A percentile compares a stretch with the other conserved stretches of the same genome.
phyloP scores from a whole-genome alignment of 345 rosid genomes.

The Syzygium aqueum region DNA sequence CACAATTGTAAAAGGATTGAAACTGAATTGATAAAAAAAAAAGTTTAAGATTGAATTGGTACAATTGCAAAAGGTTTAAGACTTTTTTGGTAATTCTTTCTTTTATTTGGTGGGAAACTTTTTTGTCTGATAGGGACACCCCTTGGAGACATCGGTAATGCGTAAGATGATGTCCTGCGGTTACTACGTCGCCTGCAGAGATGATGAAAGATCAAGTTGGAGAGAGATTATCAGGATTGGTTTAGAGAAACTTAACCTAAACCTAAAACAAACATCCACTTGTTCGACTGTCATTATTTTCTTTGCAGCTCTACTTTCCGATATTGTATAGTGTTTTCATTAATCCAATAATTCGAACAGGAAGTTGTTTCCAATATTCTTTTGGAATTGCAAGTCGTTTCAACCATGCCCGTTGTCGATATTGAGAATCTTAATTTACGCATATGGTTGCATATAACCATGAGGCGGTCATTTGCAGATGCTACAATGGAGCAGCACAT shows the following conservation, averaged over 20 bases:
- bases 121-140: background rate
- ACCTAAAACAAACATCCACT: background rate
- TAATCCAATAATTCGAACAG: background rate
- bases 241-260: background rate
- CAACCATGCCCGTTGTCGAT: background rate
- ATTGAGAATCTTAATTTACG: background rate
- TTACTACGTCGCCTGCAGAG: background rate
- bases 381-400: background rate
- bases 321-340: background rate
- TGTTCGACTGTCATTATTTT: background rate
- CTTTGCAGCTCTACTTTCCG: background rate
- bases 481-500: constrained; percentile 28
- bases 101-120: background rate
- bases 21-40: too few species aligned
- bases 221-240: background rate
- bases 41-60: too few species aligned
- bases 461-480: constrained; percentile 6
- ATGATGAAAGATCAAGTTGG: background rate
- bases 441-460: background rate
- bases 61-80: too few species aligned
- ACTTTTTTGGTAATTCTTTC: too few species aligned
- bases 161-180: background rate
- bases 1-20: too few species aligned
- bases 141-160: fast-evolving
- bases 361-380: constrained; percentile 2